Evolutionary conservation across 1,139 yeast species (phyloP), one percentile per base, ranked within the genome.

Genomic region (Pichia norvegensis): DNA sequence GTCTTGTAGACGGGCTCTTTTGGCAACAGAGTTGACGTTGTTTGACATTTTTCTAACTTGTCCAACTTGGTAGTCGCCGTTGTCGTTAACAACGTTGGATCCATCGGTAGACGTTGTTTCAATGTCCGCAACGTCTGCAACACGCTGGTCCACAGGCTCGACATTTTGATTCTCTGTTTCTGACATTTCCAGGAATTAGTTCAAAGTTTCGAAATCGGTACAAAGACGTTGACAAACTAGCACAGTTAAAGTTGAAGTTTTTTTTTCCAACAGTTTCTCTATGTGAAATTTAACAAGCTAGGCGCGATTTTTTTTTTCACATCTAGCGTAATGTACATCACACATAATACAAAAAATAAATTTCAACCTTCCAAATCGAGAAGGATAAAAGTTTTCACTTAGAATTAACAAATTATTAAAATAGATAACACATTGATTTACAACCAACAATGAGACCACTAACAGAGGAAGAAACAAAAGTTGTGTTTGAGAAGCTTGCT

Each of bases 391-490:
- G n/a, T 27, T 27, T 27, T 27, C 31, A 27, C 31, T 6, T n/a
- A 10, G 11, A 25, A 25, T 9, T 27, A 33, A 5, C 14, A 33
- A 20, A 14, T n/a, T 4, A 33, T 20, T 5, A 19, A 7, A 17
- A 33, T 17, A 40, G n/a, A 27, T 27, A 27, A 27, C 31, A 8
- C 35, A 16, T 17, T 16, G 11, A 16, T 7, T 31, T 16, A 16
- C 35, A 31, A 10, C 19, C 10, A 31, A 27, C 20, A 46, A 92
- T 92, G 98, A 83, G 98, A 74, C 87, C 92, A 45, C 76, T 92
- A 56, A 92, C 98, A 54, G 98, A 92, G 66, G 96, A 87, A 66
- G 99, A 92, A 65, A 92, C 98, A 39, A 87, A 85, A 64, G 94
- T 85, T 29, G 95, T 92, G 41, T 92, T 92, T 65, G 98, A 92